phyloP scores from a whole-genome alignment of 345 rosid species.

The Aquilaria yunnanensis region DNA sequence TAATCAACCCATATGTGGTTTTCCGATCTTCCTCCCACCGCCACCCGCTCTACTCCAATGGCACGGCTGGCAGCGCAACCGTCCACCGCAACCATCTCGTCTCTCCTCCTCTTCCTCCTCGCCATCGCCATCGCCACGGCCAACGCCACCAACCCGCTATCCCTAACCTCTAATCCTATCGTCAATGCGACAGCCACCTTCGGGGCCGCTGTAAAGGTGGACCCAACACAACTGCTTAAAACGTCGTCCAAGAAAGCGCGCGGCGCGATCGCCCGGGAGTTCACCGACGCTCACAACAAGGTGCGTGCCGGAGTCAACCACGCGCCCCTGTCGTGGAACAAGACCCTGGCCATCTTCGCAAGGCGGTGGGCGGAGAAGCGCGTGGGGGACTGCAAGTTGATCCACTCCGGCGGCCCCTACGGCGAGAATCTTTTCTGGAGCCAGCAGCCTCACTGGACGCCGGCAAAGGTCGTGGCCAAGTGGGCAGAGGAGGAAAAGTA shows the following conservation, averaged over 20 bases:
- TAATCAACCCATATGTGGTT: no score
- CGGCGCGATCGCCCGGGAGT: not conserved
- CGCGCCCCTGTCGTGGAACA: not conserved
- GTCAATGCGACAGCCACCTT: no score
- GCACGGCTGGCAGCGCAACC: conserved; percentile 15
- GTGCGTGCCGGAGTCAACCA: not conserved
- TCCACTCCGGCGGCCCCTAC: conserved; percentile 31
- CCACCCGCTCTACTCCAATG: not conserved
- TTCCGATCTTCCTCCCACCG: not conserved
- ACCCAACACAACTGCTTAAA: not conserved
- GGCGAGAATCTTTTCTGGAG: conserved; percentile 41
- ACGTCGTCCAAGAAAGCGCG: not conserved
- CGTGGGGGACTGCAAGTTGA: conserved; percentile 25
- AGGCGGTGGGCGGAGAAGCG: conserved; percentile 12
- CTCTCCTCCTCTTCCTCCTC: not conserved
- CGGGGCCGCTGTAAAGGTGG: not conserved
- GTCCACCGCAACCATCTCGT: not conserved
- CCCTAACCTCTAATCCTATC: not conserved
- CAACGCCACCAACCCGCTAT: not conserved
- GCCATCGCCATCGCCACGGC: conserved; percentile 3
- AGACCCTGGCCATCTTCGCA: conserved; percentile 7
- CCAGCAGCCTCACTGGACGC: conserved; percentile 21
- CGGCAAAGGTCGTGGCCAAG: conserved; percentile 19
- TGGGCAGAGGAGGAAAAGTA: conserved; percentile 33
- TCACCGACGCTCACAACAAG: not conserved